Evolutionary conservation across 441 rosid genomes (phyloP).

Genomic region (Populus tomentosa): DNA sequence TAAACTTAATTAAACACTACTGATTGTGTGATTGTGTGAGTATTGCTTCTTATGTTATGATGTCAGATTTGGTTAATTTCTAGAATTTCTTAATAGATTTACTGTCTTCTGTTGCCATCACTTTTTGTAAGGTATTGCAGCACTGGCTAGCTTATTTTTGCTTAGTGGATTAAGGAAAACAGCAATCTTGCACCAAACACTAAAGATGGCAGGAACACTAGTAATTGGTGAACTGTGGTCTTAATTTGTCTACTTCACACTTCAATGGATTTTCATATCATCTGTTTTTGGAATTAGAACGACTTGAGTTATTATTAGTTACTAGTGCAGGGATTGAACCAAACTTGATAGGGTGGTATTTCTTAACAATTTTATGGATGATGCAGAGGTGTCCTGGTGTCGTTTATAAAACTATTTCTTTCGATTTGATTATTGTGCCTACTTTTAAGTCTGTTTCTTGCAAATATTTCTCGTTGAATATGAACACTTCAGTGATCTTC

Average conservation of each 20-base stretch:
- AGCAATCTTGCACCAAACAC: neutral
- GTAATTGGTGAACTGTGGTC: neutral
- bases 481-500: neutral
- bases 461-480: neutral
- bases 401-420: neutral
- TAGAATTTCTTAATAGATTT: neutral
- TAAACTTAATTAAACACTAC: neutral
- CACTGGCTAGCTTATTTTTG: neutral
- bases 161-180: neutral
- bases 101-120: neutral
- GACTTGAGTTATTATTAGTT: too few relatives aligned
- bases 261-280: neutral
- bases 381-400: too few relatives aligned
- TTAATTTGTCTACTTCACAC: neutral
- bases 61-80: neutral
- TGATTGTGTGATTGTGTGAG: neutral
- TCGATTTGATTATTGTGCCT: neutral
- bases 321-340: neutral
- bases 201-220: neutral
- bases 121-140: neutral
- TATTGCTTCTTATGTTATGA: neutral
- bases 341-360: neutral
- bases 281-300: neutral
- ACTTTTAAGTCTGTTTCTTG: neutral
- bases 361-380: neutral